A percentile compares a stretch with the other conserved stretches of the same genome.
Conservation (phyloP, 805 yeast genomes). For the Myxozyma monticola region DNA sequence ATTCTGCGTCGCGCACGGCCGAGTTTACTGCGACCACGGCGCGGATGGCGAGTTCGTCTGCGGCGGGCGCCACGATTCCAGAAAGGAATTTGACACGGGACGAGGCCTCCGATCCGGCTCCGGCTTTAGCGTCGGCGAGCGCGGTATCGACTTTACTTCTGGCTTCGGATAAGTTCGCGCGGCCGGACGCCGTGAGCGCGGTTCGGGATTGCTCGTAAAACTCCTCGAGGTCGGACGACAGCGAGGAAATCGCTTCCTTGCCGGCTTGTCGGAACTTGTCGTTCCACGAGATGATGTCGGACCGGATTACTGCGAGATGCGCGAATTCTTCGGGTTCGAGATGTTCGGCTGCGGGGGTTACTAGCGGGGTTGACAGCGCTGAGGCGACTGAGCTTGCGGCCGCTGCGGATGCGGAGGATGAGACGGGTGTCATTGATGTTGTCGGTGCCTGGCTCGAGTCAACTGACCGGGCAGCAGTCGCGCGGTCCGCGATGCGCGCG, state of each 20-base stretch:
- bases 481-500: too few species aligned
- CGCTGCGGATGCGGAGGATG: background rate
- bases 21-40: constrained; percentile 10
- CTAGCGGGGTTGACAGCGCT: constrained; percentile 7
- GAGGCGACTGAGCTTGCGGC: background rate
- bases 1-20: constrained; percentile 16
- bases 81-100: background rate
- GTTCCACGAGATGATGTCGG: constrained; percentile 19
- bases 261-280: constrained; percentile 23
- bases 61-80: constrained; percentile 4
- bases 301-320: constrained; percentile 7
- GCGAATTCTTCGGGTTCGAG: constrained; percentile 5
- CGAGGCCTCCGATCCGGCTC: background rate
- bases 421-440: background rate
- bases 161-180: constrained; percentile 4
- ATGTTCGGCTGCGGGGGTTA: constrained; percentile 18
- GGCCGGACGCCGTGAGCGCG: constrained; percentile 1
- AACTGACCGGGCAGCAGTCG: too few species aligned
- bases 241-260: constrained; percentile 22
- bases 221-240: constrained; percentile 14
- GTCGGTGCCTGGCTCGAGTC: background rate
- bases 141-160: constrained; percentile 1
- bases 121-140: background rate
- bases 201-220: constrained; percentile 1
- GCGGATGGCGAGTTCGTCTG: constrained; percentile 7